A percentile compares a stretch with the other conserved stretches of the same genome.
phyloP scores from a whole-genome alignment of 768 basidiomycete species.

The Nevesoporus exiguus region DNA sequence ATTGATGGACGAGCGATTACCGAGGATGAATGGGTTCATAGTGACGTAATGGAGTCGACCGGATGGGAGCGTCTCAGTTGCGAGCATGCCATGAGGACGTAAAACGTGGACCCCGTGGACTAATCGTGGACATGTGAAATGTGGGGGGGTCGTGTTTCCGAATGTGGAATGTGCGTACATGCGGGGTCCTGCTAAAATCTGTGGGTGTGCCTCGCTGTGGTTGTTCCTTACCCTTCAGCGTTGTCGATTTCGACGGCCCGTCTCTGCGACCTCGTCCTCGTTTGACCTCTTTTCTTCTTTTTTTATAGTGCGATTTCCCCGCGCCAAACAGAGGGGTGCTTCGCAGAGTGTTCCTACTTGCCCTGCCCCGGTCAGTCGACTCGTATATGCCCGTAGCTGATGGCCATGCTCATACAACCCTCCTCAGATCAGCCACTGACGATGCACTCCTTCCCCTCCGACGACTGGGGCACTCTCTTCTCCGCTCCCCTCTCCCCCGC shows the following conservation, averaged over 20 bases:
- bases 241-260: constrained; percentile 2
- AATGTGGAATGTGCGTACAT: background rate
- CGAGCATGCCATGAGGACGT: constrained; percentile 18
- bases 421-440: constrained; percentile 19
- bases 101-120: constrained; percentile 20
- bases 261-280: constrained; percentile 2
- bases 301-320: constrained; percentile 15
- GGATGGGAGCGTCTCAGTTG: constrained; percentile 7
- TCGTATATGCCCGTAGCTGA: too few species aligned
- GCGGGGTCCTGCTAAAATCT: constrained; percentile 17
- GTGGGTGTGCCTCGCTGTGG: constrained; percentile 13
- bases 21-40: constrained; percentile 10
- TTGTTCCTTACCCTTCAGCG: constrained; percentile 17
- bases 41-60: background rate
- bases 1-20: constrained; percentile 1
- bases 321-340: constrained; percentile 8
- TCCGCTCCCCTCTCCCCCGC: constrained; percentile 59
- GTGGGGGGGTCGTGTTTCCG: constrained; percentile 15
- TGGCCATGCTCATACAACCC: constrained; percentile 18
- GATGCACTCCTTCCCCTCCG: constrained; percentile 27
- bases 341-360: constrained; percentile 2
- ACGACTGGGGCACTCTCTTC: constrained; percentile 59
- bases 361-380: background rate
- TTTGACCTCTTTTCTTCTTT: background rate
- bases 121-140: constrained; percentile 27